phyloP scores from a whole-genome alignment of 176 grass and related monocot species.

The Oryza meyeriana region DNA sequence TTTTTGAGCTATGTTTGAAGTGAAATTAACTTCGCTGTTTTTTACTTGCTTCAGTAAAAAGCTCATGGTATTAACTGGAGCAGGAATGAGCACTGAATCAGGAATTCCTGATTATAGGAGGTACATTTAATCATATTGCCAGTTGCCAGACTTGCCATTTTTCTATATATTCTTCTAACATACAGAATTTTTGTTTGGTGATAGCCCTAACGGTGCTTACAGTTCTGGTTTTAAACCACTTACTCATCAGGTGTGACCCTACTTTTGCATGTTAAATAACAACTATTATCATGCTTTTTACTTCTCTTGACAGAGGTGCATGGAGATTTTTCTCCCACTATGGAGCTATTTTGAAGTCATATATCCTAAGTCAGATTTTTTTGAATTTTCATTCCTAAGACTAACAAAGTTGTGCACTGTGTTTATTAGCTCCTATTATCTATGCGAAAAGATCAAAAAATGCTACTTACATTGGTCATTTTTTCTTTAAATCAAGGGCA shows the following conservation, averaged over 20 bases:
- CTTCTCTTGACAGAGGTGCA: background rate
- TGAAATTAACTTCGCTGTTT: conserved; percentile 26
- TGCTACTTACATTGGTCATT: background rate
- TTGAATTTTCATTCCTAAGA: conserved; percentile 10
- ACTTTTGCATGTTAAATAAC: background rate
- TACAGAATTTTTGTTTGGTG: conserved; percentile 20
- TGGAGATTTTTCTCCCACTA: background rate
- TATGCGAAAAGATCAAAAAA: background rate
- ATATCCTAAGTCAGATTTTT: background rate
- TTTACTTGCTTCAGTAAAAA: conserved; percentile 60
- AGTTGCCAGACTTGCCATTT: background rate
- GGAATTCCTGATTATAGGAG: conserved; percentile 99
- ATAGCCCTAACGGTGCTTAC: conserved; percentile 95
- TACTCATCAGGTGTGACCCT: conserved; percentile 75
- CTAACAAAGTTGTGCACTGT: background rate
- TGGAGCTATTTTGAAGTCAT: background rate
- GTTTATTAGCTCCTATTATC: background rate
- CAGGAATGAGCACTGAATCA: conserved; percentile 93
- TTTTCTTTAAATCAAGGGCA: conserved; percentile 6
- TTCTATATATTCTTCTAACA: conserved; percentile 16
- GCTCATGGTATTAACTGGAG: conserved; percentile 91
- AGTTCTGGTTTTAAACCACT: conserved; percentile 97
- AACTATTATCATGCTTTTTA: background rate
- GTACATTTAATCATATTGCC: conserved; percentile 34
- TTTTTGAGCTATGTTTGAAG: conserved; percentile 24